Base-by-base conservation (phyloP, 331 rosid species). In the Prunus yedoensis region DNA sequence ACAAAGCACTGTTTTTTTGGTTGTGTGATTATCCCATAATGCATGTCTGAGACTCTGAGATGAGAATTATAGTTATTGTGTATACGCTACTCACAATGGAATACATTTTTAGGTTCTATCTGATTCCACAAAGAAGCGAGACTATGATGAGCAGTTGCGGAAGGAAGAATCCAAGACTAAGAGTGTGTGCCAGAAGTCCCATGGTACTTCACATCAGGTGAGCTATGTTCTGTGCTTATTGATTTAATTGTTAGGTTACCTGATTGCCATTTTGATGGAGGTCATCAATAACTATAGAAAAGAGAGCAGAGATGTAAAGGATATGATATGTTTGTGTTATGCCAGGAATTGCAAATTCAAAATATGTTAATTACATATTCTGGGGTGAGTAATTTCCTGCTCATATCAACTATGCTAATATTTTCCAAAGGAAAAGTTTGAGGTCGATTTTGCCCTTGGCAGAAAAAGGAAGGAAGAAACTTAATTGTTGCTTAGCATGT, bases 71-170 rank as follows among this genome's bases (percentile, higher is more conserved):
- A 41, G 43, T 27, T 43, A 8, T 56, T 14, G 58, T 62, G 27
- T 60, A 32, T 69, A 45, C 52, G 62, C 65, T 15, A 38, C 68
- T 79, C 70, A 81, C 70, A 47, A 23, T 17, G 9, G 12, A 32
- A 16, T 30, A 8, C 18, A 5, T 41, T 66, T 58, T 67, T 50
- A 81, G 99, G 97, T 95, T 75, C 99, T 95, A 83, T 91, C 98
- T 27, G 99, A 95, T 80, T 81, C 82, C 38, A 74, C 79, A 64
- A 95, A 91, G 89, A 95, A 88, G 83, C 84, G 85, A 82, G 97
- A 95, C 78, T 95, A 95, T 85, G 99, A 95, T 75, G 98, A 92
- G 85, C 94, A 91, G 79, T 81, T 95, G 83, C 88, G 91, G 78
- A 95, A 89, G 91, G 91, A 95, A 88, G 99, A 95, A 78, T 88